Evolutionary conservation across 805 yeast species (phyloP), one percentile per base, ranked within the genome.

Genomic region (Priceomyces carsonii): DNA sequence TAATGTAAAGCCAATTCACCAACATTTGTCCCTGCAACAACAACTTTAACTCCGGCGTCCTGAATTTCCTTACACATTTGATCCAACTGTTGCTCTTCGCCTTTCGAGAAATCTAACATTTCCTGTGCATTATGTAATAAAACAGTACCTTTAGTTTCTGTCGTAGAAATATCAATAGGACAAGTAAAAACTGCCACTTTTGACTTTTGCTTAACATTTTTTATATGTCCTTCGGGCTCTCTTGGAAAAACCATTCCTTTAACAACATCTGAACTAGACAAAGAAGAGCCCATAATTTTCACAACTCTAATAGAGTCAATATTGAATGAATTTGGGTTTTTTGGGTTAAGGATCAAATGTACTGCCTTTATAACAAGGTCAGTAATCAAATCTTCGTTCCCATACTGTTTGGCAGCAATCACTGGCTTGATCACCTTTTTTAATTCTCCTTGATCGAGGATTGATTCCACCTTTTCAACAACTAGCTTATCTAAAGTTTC

Each of bases 61-160:
- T 76, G 71, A 42, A 93, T 80, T 56, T 85, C 93, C 56, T 83
- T 83, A 47, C 91, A 82, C 63, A 84, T 75, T 56, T 77, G 79
- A 56, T 93, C 96, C 52, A 93, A 76, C 60, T 88, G 97, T 35
- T 81, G 82, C 65, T 93, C 99, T 66, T 93, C 99, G 51, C 97
- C 98, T 70, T 84, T 86, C 47, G 95, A 79, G 68, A 93, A 93
- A 54, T 89, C 95, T 46, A 91, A 73, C 97, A 93, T 90, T 64
- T 93, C 98, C 61, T 91, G 76, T 8, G 99, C 99, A 55, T 88
- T 90, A 67, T 93, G 96, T 47, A 93, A 75, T 52, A 93, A 71
- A 32, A 93, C 99, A 10, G 99, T 93, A 33, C 99, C 98, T 67
- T 91, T 91, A 15, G 98, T 91, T 68, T 93, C 99, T n/a, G 99